Evolutionary conservation across 2,329 filamentous ascomycete species (phyloP).

Genomic region (Scedosporium dehoogii): DNA sequence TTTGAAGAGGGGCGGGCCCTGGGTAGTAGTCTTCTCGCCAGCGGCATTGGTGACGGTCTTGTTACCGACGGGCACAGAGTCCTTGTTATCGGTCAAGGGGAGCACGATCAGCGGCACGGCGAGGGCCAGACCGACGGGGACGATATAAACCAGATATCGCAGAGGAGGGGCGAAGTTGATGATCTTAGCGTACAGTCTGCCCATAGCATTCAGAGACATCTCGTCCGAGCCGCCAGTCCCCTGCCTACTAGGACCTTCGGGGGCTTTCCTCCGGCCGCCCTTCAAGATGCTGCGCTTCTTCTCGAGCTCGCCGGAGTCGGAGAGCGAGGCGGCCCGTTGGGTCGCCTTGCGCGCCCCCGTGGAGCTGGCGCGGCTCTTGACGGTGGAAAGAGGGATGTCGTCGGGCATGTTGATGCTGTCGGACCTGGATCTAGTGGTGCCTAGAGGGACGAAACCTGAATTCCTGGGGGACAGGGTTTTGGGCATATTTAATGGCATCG

Average conservation of each 20-base stretch:
- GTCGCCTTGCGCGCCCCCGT: slow-evolving; percentile 41
- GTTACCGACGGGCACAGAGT: slow-evolving; percentile 27
- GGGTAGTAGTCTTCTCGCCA: slow-evolving; percentile 12
- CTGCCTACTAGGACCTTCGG: slow-evolving; percentile 27
- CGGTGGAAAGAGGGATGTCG: slow-evolving; percentile 45
- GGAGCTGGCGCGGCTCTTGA: slow-evolving; percentile 44
- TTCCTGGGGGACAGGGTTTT: slow-evolving; percentile 22
- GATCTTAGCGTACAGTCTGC: slow-evolving; percentile 54
- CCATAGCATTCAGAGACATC: slow-evolving; percentile 53
- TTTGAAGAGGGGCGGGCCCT: slow-evolving; percentile 43
- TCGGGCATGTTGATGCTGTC: slow-evolving; percentile 23
- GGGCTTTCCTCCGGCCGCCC: slow-evolving; percentile 40
- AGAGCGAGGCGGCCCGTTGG: slow-evolving; percentile 24
- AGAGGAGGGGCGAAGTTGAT: slow-evolving; percentile 53
- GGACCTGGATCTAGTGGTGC: slow-evolving; percentile 17
- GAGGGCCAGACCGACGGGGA: slow-evolving; percentile 52
- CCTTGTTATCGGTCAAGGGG: slow-evolving; percentile 28
- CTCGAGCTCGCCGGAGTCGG: slow-evolving; percentile 12
- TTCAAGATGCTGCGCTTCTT: slow-evolving; percentile 35
- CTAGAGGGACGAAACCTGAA: slow-evolving; percentile 35
- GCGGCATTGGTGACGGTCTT: slow-evolving; percentile 8
- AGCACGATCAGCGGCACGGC: slow-evolving; percentile 53
- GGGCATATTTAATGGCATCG: slow-evolving; percentile 10
- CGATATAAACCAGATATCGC: slow-evolving; percentile 58
- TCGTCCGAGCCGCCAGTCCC: slow-evolving; percentile 40